Conservation (phyloP, 73 alveolate species). For the Effrenium voratum region DNA sequence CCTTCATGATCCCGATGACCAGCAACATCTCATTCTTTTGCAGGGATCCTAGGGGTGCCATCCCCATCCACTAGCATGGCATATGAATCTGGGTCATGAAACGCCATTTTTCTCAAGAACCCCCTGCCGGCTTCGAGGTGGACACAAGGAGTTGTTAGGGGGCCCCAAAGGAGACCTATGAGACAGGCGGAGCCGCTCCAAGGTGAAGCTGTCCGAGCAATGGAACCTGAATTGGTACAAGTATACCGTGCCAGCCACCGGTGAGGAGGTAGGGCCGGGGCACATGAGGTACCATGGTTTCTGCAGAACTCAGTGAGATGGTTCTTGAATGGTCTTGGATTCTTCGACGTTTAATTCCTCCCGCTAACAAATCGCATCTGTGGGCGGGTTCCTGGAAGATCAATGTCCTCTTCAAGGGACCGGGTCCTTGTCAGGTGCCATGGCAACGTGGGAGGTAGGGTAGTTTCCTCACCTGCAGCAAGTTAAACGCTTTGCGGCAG, state of each 20-base stretch:
- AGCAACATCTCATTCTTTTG: neutral
- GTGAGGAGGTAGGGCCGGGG: conserved; percentile 28
- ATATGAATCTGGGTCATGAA: too few relatives aligned
- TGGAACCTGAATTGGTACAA: conserved; percentile 67
- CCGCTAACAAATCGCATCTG: neutral
- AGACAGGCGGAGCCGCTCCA: too few relatives aligned
- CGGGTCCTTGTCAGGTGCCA: too few relatives aligned
- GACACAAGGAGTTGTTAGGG: neutral
- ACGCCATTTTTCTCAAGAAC: neutral
- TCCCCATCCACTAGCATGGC: neutral
- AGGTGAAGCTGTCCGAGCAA: conserved; percentile 83
- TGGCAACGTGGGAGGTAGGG: too few relatives aligned
- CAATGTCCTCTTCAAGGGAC: too few relatives aligned
- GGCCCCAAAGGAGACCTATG: too few relatives aligned
- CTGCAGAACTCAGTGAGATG: too few relatives aligned
- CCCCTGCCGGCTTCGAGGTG: neutral
- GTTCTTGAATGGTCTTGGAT: too few relatives aligned
- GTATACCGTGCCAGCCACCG: conserved; percentile 33
- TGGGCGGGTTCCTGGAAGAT: neutral
- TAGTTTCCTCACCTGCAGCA: too few relatives aligned
- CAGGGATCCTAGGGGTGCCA: neutral
- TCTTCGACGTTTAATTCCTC: too few relatives aligned
- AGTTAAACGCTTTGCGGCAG: too few relatives aligned
- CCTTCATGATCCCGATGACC: neutral
- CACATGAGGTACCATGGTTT: neutral